Evolutionary conservation across 1,284 basidiomycete genomes (phyloP).

Genomic region (Neotropicomus parvogracilis): DNA sequence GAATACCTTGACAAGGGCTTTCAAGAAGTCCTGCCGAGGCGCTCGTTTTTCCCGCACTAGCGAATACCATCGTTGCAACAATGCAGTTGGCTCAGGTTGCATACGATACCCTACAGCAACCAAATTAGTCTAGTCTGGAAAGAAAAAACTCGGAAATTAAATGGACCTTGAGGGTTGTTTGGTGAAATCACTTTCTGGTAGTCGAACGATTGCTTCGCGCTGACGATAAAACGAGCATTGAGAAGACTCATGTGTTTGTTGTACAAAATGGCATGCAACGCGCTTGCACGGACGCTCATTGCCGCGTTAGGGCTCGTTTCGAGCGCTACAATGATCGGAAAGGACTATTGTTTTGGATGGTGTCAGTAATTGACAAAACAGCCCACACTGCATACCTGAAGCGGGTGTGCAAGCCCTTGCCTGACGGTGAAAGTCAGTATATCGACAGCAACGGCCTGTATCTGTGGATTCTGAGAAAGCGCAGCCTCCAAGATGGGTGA

Average conservation of each 20-base stretch:
- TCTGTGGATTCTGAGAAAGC: conserved; percentile 62
- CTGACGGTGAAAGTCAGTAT: conserved; percentile 90
- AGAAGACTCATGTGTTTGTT: conserved; percentile 88
- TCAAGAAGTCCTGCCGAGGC: conserved; percentile 82
- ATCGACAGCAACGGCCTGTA: conserved; percentile 86
- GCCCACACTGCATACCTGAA: conserved; percentile 54
- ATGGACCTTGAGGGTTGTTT: conserved; percentile 48
- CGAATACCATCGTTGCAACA: conserved; percentile 88
- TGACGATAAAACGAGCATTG: conserved; percentile 79
- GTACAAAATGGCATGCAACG: conserved; percentile 80
- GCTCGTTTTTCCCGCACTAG: conserved; percentile 87
- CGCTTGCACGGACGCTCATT: conserved; percentile 73
- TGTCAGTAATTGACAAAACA: not conserved
- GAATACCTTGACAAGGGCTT: conserved; percentile 76
- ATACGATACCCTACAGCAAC: conserved; percentile 56
- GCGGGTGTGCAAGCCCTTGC: conserved; percentile 93
- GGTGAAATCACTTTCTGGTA: conserved; percentile 68
- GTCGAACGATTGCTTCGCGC: conserved; percentile 75
- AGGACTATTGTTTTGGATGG: conserved; percentile 53
- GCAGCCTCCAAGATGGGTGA: conserved; percentile 79
- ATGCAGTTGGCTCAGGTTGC: conserved; percentile 58
- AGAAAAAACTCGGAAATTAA: not conserved
- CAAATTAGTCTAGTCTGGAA: not conserved
- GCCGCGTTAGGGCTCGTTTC: conserved; percentile 73
- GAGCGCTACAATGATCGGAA: conserved; percentile 89